Base-by-base conservation (phyloP, 768 basidiomycete species). In the Trametes cubensis region DNA sequence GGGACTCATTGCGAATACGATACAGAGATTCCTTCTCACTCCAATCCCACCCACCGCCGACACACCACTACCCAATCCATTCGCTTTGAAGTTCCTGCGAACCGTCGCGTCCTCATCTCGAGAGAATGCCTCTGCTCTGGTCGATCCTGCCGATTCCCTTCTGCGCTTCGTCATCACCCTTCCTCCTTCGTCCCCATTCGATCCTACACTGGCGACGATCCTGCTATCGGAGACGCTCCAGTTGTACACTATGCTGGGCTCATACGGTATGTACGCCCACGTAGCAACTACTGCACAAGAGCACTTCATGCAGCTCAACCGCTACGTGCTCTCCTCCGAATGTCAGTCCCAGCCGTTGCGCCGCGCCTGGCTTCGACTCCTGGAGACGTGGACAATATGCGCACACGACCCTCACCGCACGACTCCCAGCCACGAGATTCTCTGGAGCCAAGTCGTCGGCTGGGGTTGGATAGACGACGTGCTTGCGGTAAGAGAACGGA, bases 391-490 rank as follows among this genome's bases (percentile, higher is more conserved):
- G 95, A 88, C 80, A 6, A 78, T 83, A 3, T 95, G 92, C 66
- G 93, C 94, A 0, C 82, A 85, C n/a, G 90, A 98, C 69, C 95
- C 96, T 6, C 96, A 98, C 70, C 79, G 81, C 57, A 95, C 94
- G 7, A 89, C 86, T 3, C 94, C 94, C 0, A 80, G 79, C 8
- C 96, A 98, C 73, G 93, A 92, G 55, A 85, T 98, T 51, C 75
- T 90, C 10, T 98, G 96, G 95, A 92, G 88, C 58, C 92, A 94
- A 69, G 78, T 96, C 11, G 75, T 79, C n/a, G 86, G 84, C 3
- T 91, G 89, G 86, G 85, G 80, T 0, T 96, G 94, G 91, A 79
- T 77, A 18, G 78, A 80, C 0, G 85, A 89, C 30, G 67, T 87
- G 8, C 69, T 81, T n/a, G 76, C 49, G 61, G 82, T 59, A 70